Base-by-base conservation (phyloP, 2,329 filamentous ascomycete genomes). In the Pleomassaria siparia region DNA sequence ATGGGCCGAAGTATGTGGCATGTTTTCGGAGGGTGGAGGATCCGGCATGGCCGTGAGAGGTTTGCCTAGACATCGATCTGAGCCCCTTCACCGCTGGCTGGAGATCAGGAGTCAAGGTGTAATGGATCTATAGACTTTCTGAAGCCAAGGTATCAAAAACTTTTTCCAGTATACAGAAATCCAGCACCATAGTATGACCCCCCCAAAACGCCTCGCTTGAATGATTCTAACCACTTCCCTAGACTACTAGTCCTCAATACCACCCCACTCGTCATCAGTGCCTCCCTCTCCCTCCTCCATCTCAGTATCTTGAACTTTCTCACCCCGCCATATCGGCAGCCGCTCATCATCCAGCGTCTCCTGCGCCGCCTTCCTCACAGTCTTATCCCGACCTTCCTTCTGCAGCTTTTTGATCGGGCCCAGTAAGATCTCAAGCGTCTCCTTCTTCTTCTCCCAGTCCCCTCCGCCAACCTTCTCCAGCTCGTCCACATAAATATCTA, bases 401-500 rank as follows among this genome's bases (percentile, higher is more conserved):
- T 76, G 75, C 62, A 89, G 69, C 40, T 66, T 75, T 66, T 80
- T 76, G 25, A 89, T 74, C 26, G 85, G 74, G 51, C 70, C 69
- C 21, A 84, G 74, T 43, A 89, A 53, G 25, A 63, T 66, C 46
- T 78, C 73, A 20, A 86, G 60, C 30, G 64, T 67, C 44, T 70
- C 62, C 49, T 66, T 58, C 44, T 70, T 62, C 49, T 66, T 58
- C 42, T 70, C 66, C 51, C 70, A 62, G 32, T 70, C 62, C 28
- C 81, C 76, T 8, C 53, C 60, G 44, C 84, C 81, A 26, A 84
- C 81, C 64, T 85, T 86, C 71, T 91, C 88, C 60, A 91, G 72
- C 78, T 96, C 91, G 69, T 97, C 94, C 8, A 95, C 81, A 83
- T 88, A 97, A 44, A 97, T 81, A 74, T 99, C 94, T 54, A 95